Evolutionary conservation across 306 rosid species (phyloP).

Genomic region (Styphnolobium japonicum): DNA sequence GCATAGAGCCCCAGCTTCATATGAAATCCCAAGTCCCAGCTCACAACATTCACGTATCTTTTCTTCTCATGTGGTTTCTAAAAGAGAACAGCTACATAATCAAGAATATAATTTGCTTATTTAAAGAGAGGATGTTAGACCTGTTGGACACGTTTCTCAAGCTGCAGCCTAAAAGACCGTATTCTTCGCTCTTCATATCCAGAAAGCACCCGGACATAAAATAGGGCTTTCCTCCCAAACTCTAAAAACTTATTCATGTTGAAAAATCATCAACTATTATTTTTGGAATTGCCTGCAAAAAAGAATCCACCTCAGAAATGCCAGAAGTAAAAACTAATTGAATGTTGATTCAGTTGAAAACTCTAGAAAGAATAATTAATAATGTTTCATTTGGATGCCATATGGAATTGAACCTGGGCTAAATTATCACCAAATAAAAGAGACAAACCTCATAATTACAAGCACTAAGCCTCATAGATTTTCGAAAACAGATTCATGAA

Average conservation of each 20-base stretch:
- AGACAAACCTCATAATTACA: background rate
- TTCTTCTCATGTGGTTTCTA: background rate
- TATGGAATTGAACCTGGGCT: conserved; percentile 2
- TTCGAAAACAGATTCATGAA: background rate
- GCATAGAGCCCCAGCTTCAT: background rate
- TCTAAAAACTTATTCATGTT: conserved; percentile 44
- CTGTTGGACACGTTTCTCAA: conserved; percentile 47
- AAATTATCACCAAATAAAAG: conserved; percentile 3
- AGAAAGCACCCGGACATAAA: conserved; percentile 74
- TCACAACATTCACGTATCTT: background rate
- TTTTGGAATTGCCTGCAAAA: conserved; percentile 30
- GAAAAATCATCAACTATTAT: conserved; percentile 25
- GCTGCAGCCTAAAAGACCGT: conserved; percentile 56
- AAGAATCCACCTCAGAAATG: conserved; percentile 6
- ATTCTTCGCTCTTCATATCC: conserved; percentile 92
- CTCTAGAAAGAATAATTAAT: background rate
- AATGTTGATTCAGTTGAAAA: conserved; percentile 18
- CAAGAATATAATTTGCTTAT: background rate
- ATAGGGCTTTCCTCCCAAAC: conserved; percentile 65
- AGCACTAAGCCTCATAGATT: conserved; percentile 2
- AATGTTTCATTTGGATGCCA: background rate
- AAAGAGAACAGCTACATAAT: conserved; percentile 1
- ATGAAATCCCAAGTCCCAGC: conserved; percentile 12
- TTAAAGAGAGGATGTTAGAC: conserved; percentile 20
- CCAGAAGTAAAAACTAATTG: background rate